Base-by-base conservation (phyloP, 352 stramenopile genomes). In the Saprolegnia parasitica region DNA sequence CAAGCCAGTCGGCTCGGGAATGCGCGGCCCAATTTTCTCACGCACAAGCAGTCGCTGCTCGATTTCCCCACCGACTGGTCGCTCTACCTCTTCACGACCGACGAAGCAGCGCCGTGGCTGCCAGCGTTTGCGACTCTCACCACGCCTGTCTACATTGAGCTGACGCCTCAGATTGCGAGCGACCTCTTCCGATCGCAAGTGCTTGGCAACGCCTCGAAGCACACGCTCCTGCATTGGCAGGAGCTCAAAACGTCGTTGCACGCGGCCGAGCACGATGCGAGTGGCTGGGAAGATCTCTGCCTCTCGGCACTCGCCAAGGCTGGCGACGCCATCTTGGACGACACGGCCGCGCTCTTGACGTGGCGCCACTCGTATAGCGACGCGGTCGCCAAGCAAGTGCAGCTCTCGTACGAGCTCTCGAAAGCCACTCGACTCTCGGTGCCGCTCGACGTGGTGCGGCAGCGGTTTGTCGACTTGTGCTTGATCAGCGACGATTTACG, bases 401-500 rank as follows among this genome's bases (percentile, higher is more conserved):
- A 61, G n/a, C n/a, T 63, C 21, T 5, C 20, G 5, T 24, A 45
- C 26, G 63, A 70, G 29, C 49, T 70, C 6, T 13, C 9, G 32
- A 24, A 70, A 35, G 49, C 23, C 6, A 15, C 49, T n/a, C 29
- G 50, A 16, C 18, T 70, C 5, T 46, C 63, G 26, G 26, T 40
- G 21, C 13, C 32, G 5, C 62, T 70, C 21, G 63, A 70, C 23
- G 54, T 29, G 4, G 47, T 70, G 35, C n/a, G 32, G 4, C 63
- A 70, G 50, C 49, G 63, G 3, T 70, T 70, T 39, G 26, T 58
- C 13, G 47, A 57, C 26, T 23, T 70, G 4, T 61, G 45, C 18
- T 47, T 70, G 35, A 52, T 52, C 18, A 52, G 23, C 32, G 63
- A 70, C 73, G 76, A 56, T 74, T 78, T n/a, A 63, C 74, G 80